Conservation (phyloP, 169 alveolate genomes). For the Theileria sp. region DNA sequence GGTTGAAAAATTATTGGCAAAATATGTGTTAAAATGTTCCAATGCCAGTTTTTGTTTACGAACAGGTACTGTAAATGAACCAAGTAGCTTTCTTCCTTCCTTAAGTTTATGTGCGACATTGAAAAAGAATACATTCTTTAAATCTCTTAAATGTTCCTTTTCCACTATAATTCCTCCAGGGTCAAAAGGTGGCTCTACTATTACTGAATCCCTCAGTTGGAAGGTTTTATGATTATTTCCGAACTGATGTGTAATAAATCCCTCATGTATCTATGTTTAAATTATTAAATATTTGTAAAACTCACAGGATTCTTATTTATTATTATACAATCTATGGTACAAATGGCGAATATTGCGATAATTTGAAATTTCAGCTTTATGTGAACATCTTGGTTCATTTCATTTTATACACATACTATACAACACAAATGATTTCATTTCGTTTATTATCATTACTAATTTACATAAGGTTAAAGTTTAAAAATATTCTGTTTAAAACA, state of each 20-base stretch:
- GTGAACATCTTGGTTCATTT: conserved; percentile 18
- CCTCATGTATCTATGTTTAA: neutral
- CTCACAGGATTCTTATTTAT: neutral
- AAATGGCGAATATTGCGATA: neutral
- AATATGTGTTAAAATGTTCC: conserved; percentile 47
- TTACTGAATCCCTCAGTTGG: neutral
- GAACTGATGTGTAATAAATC: conserved; percentile 13
- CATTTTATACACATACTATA: neutral
- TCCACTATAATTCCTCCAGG: neutral
- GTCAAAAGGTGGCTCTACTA: conserved; percentile 1
- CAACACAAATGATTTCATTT: neutral
- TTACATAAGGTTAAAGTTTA: neutral
- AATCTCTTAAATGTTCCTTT: neutral
- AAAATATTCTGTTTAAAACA: neutral
- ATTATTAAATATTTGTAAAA: neutral
- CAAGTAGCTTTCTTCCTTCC: conserved; percentile 54
- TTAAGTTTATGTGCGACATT: conserved; percentile 64
- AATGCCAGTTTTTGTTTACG: conserved; percentile 46
- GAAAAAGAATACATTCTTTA: conserved; percentile 47
- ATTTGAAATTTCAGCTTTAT: neutral
- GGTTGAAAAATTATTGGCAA: conserved; percentile 22
- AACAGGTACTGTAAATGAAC: conserved; percentile 37
- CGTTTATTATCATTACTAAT: neutral
- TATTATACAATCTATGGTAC: neutral
- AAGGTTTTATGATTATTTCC: neutral